Base-by-base conservation (phyloP, 164 flowering plant species). In the Magnolia changhungtana region DNA sequence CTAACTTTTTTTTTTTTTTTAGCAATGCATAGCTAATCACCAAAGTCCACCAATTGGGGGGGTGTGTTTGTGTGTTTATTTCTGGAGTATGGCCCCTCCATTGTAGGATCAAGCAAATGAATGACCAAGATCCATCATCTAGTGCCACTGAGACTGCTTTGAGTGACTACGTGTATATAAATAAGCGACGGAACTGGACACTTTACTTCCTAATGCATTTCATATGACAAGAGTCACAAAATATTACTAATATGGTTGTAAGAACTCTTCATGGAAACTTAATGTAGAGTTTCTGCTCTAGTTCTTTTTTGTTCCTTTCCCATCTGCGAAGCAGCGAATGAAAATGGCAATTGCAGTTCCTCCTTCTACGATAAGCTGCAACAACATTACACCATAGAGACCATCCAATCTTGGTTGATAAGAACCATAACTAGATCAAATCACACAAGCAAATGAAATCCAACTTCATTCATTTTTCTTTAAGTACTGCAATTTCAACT, bases 341-440 rank as follows among this genome's bases (percentile, higher is more conserved):
- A 96, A 94, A 84, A 96, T 85, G 78, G 96, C 94, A 76, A 94
- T 68, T 24, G 93, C 92, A 75, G 92, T 85, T 70, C 94, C 97
- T 75, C 97, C 99, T 75, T 97, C 99, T 11, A 90, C 81, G 37
- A 86, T 51, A 71, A 96, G 85, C 99, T 96, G 93, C 75, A 80
- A 37, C 55, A 29, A 37, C 72, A 52, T 51, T 72, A 8, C 16
- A 72, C 63, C 20, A 16, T 51, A 51, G 31, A 51, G 31, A 70
- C 19, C 16, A 72, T 72, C 74, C 37, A 21, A 11, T 21, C 21
- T 72, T 45, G 51, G 18, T 51, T 21, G 20, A 72, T 24, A 23
- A 18, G 7, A 70, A 45, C 10, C 45, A 70, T 29, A 45, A 51
- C 20, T 7, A 23, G 18, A 51, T 51, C 0, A 19, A 10, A 9